Evolutionary conservation across 495 filamentous ascomycete species (phyloP).

Genomic region (Hypoxylon intermedium): DNA sequence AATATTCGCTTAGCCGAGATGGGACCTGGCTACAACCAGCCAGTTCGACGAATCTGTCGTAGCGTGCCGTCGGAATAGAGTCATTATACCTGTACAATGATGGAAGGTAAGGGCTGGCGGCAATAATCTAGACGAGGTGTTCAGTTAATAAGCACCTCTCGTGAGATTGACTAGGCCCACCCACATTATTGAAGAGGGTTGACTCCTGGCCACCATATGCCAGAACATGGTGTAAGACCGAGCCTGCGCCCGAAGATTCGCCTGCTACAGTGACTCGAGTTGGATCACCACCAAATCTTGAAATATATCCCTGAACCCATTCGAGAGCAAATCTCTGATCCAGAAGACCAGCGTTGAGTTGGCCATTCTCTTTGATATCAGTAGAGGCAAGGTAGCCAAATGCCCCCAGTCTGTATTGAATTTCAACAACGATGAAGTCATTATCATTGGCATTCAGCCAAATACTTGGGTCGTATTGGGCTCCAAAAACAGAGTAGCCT

Average conservation of each 20-base stretch:
- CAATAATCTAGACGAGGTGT: conserved; percentile 20
- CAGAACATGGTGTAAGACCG: conserved; percentile 60
- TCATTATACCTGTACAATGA: conserved; percentile 52
- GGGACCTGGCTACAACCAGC: conserved; percentile 54
- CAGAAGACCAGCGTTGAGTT: conserved; percentile 67
- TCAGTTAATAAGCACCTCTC: conserved; percentile 25
- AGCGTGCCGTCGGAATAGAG: conserved; percentile 55
- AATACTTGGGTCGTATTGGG: conserved; percentile 47
- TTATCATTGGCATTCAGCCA: conserved; percentile 53
- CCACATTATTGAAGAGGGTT: conserved; percentile 58
- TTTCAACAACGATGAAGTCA: conserved; percentile 53
- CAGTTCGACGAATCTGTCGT: conserved; percentile 60
- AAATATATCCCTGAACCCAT: conserved; percentile 76
- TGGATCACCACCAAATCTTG: conserved; percentile 72
- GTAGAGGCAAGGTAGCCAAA: conserved; percentile 59
- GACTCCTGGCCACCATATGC: conserved; percentile 45
- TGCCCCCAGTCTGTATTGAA: conserved; percentile 59
- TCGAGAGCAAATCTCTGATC: conserved; percentile 74
- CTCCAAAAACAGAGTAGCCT: conserved; percentile 51
- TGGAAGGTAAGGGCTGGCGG: conserved; percentile 32
- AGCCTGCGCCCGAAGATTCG: conserved; percentile 72
- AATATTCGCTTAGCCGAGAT: conserved; percentile 18
- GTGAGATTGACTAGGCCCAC: conserved; percentile 36
- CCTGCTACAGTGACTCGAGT: conserved; percentile 71
- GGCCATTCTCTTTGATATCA: conserved; percentile 49